Conservation (phyloP, 768 basidiomycete species). For the Hemileccinum rubropunctum region DNA sequence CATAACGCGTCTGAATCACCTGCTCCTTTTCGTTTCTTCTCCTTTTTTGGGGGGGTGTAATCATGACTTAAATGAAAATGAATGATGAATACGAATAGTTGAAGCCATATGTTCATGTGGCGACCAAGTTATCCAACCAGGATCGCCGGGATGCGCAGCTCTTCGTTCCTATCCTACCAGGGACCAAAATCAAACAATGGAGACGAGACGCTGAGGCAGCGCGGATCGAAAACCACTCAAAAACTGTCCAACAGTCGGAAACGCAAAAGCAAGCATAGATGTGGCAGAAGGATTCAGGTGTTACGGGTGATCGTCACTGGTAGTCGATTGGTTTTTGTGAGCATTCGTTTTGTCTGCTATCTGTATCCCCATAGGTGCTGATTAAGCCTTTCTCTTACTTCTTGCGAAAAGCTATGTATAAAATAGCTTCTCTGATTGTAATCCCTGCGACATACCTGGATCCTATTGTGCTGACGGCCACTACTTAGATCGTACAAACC, state of each 20-base stretch:
- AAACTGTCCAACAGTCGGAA: neutral
- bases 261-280: neutral
- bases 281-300: too few relatives aligned
- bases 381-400: neutral
- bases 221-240: neutral
- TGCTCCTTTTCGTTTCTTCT: neutral
- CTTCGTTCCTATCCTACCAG: constrained; percentile 23
- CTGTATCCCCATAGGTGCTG: neutral
- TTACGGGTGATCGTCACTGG: neutral
- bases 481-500: neutral
- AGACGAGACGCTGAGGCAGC: constrained; percentile 17
- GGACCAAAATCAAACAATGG: constrained; percentile 26
- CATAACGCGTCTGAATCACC: neutral
- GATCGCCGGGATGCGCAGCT: constrained; percentile 27
- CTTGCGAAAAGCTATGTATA: neutral
- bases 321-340: constrained; percentile 1
- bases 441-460: neutral
- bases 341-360: neutral
- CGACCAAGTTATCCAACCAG: constrained; percentile 19
- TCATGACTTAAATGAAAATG: neutral
- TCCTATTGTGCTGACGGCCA: neutral
- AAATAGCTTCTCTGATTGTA: constrained; percentile 2
- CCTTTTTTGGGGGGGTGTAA: too few relatives aligned
- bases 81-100: constrained; percentile 12
- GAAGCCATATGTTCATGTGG: constrained; percentile 29